Conservation (phyloP, 2,329 filamentous ascomycete genomes). For the Capronia americana region DNA sequence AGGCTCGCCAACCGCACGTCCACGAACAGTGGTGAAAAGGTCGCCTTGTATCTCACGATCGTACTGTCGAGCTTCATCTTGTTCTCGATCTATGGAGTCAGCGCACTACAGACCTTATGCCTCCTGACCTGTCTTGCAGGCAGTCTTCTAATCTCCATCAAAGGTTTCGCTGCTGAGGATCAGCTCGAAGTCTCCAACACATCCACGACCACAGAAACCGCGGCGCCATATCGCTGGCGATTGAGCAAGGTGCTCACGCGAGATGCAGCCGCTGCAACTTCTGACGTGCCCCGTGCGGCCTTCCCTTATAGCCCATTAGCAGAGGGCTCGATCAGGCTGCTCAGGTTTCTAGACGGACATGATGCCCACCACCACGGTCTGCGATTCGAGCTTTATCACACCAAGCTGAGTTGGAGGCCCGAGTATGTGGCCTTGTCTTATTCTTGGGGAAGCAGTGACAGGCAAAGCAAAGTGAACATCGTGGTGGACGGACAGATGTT, state of each 20-base stretch:
- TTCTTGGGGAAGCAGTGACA: conserved; percentile 27
- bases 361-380: neutral
- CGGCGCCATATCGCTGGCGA: neutral
- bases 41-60: neutral
- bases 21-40: conserved; percentile 4
- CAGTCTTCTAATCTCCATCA: neutral
- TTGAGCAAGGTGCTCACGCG: neutral
- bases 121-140: neutral
- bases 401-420: conserved; percentile 26
- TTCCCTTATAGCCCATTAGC: conserved; percentile 26
- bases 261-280: neutral
- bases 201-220: neutral
- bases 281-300: neutral
- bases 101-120: neutral
- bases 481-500: conserved; percentile 23
- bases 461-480: neutral
- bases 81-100: neutral
- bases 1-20: neutral
- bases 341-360: conserved; percentile 15
- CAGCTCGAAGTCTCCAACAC: neutral
- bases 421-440: conserved; percentile 34
- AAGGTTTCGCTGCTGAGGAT: neutral
- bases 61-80: conserved; percentile 8
- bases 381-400: conserved; percentile 22
- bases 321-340: conserved; percentile 28